Evolutionary conservation across 352 stramenopile species (phyloP).

Genomic region (Pythium grandisporangium): DNA sequence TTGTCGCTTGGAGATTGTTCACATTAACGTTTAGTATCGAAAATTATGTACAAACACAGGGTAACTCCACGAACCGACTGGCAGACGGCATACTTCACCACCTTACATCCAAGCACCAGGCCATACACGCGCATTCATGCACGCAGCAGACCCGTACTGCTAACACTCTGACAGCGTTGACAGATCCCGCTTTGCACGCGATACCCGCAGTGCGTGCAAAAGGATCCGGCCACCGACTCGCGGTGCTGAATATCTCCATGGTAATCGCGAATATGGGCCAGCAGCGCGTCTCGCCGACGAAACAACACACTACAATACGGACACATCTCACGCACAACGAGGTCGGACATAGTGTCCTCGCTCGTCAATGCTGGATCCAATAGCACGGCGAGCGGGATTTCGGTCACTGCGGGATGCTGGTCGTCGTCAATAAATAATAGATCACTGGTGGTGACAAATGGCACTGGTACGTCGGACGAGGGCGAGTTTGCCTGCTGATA

Average conservation of each 20-base stretch:
- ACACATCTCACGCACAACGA: constrained; percentile 10
- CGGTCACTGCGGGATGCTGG: constrained; percentile 5
- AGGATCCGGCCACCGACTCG: constrained; percentile 11
- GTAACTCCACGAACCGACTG: too few species aligned
- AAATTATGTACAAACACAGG: too few species aligned
- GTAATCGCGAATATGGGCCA: constrained; percentile 14
- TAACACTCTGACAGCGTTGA: too few species aligned
- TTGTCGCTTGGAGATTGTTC: too few species aligned
- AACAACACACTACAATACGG: constrained; percentile 13
- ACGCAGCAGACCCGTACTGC: too few species aligned
- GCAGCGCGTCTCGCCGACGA: constrained; percentile 7
- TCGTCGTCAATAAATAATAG: constrained; percentile 18
- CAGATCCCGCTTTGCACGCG: constrained; percentile 6
- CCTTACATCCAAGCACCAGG: too few species aligned
- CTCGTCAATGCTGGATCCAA: constrained; percentile 1
- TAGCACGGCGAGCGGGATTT: constrained; percentile 12
- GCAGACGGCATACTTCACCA: too few species aligned
- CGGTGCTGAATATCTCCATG: constrained; percentile 16
- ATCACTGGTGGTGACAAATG: constrained; percentile 13
- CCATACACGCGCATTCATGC: too few species aligned
- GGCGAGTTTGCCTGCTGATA: constrained; percentile 3
- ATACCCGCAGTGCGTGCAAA: constrained; percentile 9
- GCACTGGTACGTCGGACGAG: constrained; percentile 12
- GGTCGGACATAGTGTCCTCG: constrained; percentile 2
- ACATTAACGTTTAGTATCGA: too few species aligned